phyloP scores from a whole-genome alignment of 2,329 filamentous ascomycete species.

The Thelonectria rubi region DNA sequence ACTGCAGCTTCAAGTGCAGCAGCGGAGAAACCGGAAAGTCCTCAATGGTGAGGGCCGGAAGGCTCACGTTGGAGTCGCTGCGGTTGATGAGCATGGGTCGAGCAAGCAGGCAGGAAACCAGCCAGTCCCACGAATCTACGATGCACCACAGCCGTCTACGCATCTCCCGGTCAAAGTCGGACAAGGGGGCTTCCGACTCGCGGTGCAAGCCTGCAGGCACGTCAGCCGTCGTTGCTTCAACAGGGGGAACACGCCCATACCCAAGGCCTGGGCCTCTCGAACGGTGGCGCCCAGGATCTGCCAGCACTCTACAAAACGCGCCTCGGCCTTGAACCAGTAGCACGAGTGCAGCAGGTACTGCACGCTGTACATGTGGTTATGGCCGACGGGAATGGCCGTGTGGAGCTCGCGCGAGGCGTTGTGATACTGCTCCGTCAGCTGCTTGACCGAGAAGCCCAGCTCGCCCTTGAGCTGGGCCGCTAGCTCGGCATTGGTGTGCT shows the following conservation, averaged over 20 bases:
- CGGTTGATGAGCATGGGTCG: conserved; percentile 50
- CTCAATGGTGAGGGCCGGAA: conserved; percentile 48
- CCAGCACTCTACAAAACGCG: conserved; percentile 50
- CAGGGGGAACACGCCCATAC: conserved; percentile 28
- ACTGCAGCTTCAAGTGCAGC: conserved; percentile 50
- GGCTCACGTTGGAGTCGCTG: conserved; percentile 43
- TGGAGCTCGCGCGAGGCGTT: conserved; percentile 46
- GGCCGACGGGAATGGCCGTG: conserved; percentile 45
- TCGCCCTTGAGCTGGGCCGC: conserved; percentile 44
- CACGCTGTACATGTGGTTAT: conserved; percentile 47
- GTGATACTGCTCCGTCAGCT: conserved; percentile 47
- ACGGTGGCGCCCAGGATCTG: conserved; percentile 48
- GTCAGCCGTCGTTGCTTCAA: too few species aligned
- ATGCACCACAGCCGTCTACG: conserved; percentile 50
- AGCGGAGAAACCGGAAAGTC: conserved; percentile 45
- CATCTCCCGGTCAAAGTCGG: conserved; percentile 51
- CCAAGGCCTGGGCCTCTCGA: conserved; percentile 49
- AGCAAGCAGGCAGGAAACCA: conserved; percentile 47
- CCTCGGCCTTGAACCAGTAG: conserved; percentile 51
- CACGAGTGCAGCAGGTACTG: conserved; percentile 50
- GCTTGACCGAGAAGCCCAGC: conserved; percentile 41
- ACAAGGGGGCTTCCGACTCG: conserved; percentile 40
- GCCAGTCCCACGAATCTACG: conserved; percentile 52
- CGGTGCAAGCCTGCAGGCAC: conserved; percentile 35
- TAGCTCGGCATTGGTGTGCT: conserved; percentile 46